Evolutionary conservation across 1,284 basidiomycete genomes (phyloP).

Genomic region (Entoloma clypeatum): DNA sequence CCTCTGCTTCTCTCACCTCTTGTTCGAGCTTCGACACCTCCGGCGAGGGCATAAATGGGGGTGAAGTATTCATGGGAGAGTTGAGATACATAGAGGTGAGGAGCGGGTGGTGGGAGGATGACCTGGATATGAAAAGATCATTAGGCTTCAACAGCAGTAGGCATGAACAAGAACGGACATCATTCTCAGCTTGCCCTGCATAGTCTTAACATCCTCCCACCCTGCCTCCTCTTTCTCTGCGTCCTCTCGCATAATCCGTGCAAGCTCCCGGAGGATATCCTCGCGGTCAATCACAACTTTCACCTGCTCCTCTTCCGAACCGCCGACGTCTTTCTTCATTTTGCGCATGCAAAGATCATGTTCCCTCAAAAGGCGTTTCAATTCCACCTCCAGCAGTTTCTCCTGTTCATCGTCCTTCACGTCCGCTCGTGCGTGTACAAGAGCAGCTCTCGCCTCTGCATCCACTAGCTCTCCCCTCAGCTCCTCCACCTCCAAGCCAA

Average conservation of each 20-base stretch:
- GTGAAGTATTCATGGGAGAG: conserved; percentile 24
- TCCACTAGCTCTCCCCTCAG: conserved; percentile 16
- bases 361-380: conserved; percentile 12
- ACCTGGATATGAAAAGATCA: conserved; percentile 13
- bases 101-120: conserved; percentile 17
- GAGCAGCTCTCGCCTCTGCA: neutral
- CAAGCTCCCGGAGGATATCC: conserved; percentile 25
- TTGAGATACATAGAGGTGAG: conserved; percentile 21
- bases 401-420: neutral
- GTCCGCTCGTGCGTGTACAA: neutral
- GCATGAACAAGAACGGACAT: conserved; percentile 5
- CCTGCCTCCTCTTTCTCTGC: conserved; percentile 6
- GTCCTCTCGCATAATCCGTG: conserved; percentile 9
- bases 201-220: conserved; percentile 2
- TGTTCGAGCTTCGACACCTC: conserved; percentile 14
- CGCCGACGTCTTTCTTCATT: neutral
- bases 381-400: conserved; percentile 14
- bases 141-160: neutral
- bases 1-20: conserved; percentile 19
- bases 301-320: conserved; percentile 13
- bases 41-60: conserved; percentile 20
- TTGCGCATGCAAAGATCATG: conserved; percentile 12
- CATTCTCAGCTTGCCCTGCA: conserved; percentile 5
- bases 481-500: conserved; percentile 30
- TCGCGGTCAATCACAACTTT: conserved; percentile 23